Base-by-base conservation (phyloP, 495 filamentous ascomycete genomes). In the Cercophora scortea region DNA sequence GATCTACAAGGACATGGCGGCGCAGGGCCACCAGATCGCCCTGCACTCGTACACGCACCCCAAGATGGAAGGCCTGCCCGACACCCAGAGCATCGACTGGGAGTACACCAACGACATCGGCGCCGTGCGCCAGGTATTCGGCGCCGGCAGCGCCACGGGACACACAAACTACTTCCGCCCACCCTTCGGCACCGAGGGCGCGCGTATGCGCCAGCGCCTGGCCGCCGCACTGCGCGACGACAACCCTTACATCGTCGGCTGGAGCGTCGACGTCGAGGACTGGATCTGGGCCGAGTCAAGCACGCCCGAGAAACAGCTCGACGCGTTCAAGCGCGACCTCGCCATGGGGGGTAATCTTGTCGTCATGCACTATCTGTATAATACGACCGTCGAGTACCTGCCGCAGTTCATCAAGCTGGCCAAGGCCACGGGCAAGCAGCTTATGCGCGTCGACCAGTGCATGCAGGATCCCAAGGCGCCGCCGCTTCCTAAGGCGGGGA, bases 361-460 rank as follows among this genome's bases (percentile, higher is more conserved):
- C 0, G 87, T 90, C 12, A 80, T 89, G 82, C 87, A 90, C 61
- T 90, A 88, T 62, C 62, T 90, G 25, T 82, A 83, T 60, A 72
- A 82, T 35, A 78, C 71, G 36, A 90, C 87, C 13, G 84, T 89
- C 9, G 62, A 67, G 40, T 86, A 88, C 60, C 70, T 90, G 50
- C 69, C 72, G 42, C 72, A 88, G 66, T 84, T 88, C 59, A 89
- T 90, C 62, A 67, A 71, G 50, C 72, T 86, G 39, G 83, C 86
- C 35, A 88, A 84, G 71, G 70, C 59, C 8, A 79, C 74, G 2
- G 85, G 85, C 13, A 80, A 86, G 70, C 68, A 74, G 52, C 65
- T 90, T 50, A 89, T 90, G 87, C 73, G 87, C 16, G 81, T 90
- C 44, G 87, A 90, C 62, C 86, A 89, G 71, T 90, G 87, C 62